These are phyloP conservation scores for Truncatella angustata DNA, from an alignment of 2,329 filamentous ascomycete species.

Conservation along the genomic window DNA sequence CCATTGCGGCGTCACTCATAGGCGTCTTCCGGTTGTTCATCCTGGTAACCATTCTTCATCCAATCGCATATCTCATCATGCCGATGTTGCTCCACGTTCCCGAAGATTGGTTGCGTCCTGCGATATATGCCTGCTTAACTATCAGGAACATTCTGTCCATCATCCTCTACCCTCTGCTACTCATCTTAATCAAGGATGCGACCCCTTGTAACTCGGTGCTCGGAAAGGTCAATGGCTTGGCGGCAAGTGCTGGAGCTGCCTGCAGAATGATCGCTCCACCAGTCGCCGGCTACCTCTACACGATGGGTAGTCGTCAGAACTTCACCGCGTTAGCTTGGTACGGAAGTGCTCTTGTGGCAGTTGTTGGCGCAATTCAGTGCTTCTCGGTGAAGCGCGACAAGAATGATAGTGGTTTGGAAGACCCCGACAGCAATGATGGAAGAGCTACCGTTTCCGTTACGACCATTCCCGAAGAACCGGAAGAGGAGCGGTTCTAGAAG, in stretches of 20 bases:
- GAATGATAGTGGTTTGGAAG: constrained; percentile 12
- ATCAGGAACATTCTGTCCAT: constrained; percentile 62
- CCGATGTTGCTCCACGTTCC: constrained; percentile 58
- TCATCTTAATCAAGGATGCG: constrained; percentile 68
- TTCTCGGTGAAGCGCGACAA: constrained; percentile 46
- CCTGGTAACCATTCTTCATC: constrained; percentile 57
- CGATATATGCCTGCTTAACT: constrained; percentile 57
- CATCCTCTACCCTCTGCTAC: constrained; percentile 62
- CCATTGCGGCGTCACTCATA: constrained; percentile 54
- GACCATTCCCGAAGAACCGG: not conserved
- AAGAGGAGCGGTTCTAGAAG: not conserved
- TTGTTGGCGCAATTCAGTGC: constrained; percentile 58
- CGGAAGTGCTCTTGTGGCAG: constrained; percentile 55
- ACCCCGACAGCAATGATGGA: not conserved
- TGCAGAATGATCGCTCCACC: constrained; percentile 68
- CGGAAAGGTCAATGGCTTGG: constrained; percentile 65
- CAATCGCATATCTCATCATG: constrained; percentile 59
- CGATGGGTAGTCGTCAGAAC: constrained; percentile 55
- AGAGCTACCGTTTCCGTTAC: not conserved
- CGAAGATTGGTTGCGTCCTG: constrained; percentile 46
- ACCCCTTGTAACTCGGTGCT: constrained; percentile 55
- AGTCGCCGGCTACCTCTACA: constrained; percentile 62
- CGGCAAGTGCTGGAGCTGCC: constrained; percentile 63
- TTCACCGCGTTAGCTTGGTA: constrained; percentile 65
- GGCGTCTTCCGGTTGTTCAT: constrained; percentile 62